A percentile compares a stretch with the other conserved stretches of the same genome.
Evolutionary conservation across 148 eudicot genomes (phyloP).

Genomic region (Chenopodium quinoa): DNA sequence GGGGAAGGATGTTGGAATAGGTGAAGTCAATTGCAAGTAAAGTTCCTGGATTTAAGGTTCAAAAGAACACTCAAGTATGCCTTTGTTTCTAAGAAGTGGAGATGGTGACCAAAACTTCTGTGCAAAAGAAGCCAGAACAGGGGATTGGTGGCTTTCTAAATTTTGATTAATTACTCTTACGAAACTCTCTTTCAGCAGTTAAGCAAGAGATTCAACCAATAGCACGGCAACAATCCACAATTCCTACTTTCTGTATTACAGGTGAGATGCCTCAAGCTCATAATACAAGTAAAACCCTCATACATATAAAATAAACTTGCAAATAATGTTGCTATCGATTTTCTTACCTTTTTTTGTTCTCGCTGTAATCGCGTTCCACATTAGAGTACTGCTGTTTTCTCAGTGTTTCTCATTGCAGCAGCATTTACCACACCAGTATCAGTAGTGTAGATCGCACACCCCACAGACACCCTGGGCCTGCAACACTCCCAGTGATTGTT

Average conservation of each 20-base stretch:
- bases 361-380: constrained; percentile 72
- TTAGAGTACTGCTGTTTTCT: constrained; percentile 72
- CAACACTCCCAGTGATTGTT: constrained; percentile 47
- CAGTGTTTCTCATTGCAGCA: constrained; percentile 70
- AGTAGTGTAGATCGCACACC: constrained; percentile 40
- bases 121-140: constrained; percentile 30
- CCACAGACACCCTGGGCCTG: constrained; percentile 51
- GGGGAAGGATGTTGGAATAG: background rate
- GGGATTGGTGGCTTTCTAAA: constrained; percentile 28
- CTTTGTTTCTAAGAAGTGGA: constrained; percentile 24
- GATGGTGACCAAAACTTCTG: constrained; percentile 28
- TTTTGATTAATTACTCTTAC: background rate
- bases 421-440: constrained; percentile 72
- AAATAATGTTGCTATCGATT: constrained; percentile 4
- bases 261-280: background rate
- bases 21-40: constrained; percentile 32
- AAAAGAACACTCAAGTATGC: constrained; percentile 21
- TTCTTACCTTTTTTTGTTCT: constrained; percentile 82
- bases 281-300: background rate
- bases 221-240: constrained; percentile 1
- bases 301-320: background rate
- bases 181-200: background rate
- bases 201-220: constrained; percentile 8
- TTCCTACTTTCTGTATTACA: constrained; percentile 10
- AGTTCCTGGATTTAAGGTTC: constrained; percentile 2